phyloP scores from a whole-genome alignment of 2,329 filamentous ascomycete genomes.

The Pestalotiopsis sp. region DNA sequence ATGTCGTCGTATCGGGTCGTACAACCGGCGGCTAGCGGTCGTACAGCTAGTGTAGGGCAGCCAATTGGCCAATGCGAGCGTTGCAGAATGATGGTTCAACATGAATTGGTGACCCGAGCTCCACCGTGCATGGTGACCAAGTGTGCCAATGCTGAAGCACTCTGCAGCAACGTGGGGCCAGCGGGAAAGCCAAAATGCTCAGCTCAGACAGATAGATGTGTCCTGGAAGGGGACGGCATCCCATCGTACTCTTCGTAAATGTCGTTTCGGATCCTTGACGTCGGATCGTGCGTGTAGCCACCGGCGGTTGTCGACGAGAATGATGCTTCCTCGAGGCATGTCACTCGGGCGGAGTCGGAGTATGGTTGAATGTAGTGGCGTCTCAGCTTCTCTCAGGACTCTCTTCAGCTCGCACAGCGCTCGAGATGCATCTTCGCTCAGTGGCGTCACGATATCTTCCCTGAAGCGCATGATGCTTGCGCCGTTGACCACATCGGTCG shows the following conservation, averaged over 20 bases:
- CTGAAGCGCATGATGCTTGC: slow-evolving; percentile 31
- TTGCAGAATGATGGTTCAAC: too few relatives aligned
- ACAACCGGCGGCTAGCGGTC: too few relatives aligned
- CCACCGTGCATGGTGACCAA: too few relatives aligned
- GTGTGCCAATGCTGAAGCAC: too few relatives aligned
- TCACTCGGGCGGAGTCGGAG: slow-evolving; percentile 29
- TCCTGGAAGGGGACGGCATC: slow-evolving; percentile 30
- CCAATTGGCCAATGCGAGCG: too few relatives aligned
- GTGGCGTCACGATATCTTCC: slow-evolving; percentile 32
- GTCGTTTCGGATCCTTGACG: slow-evolving; percentile 35
- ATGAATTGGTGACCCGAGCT: too few relatives aligned
- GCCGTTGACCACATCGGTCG: background rate
- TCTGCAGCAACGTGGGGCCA: too few relatives aligned
- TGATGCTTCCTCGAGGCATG: slow-evolving; percentile 29
- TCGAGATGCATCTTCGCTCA: slow-evolving; percentile 22
- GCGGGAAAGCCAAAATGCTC: too few relatives aligned
- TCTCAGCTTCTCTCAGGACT: slow-evolving; percentile 23
- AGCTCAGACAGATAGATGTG: too few relatives aligned
- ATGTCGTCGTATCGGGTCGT: too few relatives aligned
- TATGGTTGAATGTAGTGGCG: slow-evolving; percentile 10
- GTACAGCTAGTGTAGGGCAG: too few relatives aligned
- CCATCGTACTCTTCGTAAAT: slow-evolving; percentile 38
- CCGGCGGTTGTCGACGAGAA: slow-evolving; percentile 37
- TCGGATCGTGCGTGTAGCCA: slow-evolving; percentile 37
- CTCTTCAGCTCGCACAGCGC: slow-evolving; percentile 23